phyloP scores from a whole-genome alignment of 2,329 filamentous ascomycete genomes.

The Colletotrichum tofieldiae region DNA sequence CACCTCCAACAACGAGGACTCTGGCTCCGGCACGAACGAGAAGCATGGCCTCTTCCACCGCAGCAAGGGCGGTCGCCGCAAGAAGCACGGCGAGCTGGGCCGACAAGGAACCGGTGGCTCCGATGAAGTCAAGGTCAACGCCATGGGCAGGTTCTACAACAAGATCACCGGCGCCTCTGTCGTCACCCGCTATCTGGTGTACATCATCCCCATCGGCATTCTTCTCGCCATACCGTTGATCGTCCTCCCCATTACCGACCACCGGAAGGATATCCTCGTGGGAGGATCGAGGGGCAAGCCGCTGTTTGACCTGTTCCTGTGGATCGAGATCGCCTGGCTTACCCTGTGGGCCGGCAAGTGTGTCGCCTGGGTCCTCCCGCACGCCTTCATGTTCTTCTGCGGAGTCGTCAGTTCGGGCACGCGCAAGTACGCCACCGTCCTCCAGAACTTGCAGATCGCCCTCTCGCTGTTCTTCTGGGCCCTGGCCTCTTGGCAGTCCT shows the following conservation, averaged over 20 bases:
- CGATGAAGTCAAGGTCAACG: constrained; percentile 72
- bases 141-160: constrained; percentile 76
- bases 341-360: constrained; percentile 78
- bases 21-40: constrained; percentile 56
- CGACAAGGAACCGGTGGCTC: constrained; percentile 62
- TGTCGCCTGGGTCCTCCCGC: constrained; percentile 72
- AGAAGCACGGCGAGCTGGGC: constrained; percentile 61
- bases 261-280: constrained; percentile 55
- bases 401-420: constrained; percentile 80
- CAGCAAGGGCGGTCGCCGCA: constrained; percentile 64
- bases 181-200: constrained; percentile 77
- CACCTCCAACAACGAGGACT: constrained; percentile 53
- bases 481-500: constrained; percentile 74
- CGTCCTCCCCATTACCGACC: constrained; percentile 64
- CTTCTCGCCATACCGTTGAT: constrained; percentile 75
- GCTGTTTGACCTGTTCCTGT: constrained; percentile 75
- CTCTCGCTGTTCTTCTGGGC: constrained; percentile 80
- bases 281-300: constrained; percentile 60
- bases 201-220: constrained; percentile 75
- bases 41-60: constrained; percentile 63
- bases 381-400: constrained; percentile 77
- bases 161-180: constrained; percentile 76
- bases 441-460: constrained; percentile 76
- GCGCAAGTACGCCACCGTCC: constrained; percentile 78
- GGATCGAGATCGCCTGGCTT: constrained; percentile 79